These are phyloP conservation scores for Metschnikowia henanensis DNA, from an alignment of 805 yeast species.

Conservation along the genomic window DNA sequence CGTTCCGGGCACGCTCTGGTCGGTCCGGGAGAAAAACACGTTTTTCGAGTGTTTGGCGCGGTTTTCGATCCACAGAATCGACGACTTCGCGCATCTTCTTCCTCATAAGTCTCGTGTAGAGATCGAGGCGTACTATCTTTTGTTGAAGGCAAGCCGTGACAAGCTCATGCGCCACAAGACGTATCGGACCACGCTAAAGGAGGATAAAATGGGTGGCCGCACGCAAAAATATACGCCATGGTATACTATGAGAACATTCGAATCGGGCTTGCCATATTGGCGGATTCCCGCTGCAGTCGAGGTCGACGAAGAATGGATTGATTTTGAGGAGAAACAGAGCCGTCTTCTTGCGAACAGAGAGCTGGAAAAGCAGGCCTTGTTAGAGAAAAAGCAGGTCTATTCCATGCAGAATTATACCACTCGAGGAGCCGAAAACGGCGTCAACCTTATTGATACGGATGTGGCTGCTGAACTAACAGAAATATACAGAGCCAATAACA, in stretches of 20 bases:
- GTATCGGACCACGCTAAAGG: not conserved
- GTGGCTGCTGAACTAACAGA: conserved; percentile 1
- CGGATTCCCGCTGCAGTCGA: conserved; percentile 56
- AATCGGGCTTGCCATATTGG: conserved; percentile 24
- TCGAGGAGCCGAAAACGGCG: not conserved
- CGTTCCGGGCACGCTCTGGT: conserved; percentile 45
- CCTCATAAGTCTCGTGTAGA: conserved; percentile 45
- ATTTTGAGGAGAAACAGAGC: conserved; percentile 45
- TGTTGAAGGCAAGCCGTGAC: conserved; percentile 30
- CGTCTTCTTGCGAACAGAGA: conserved; percentile 24
- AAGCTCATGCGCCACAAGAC: conserved; percentile 20
- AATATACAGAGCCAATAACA: conserved; percentile 11
- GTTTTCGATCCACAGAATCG: conserved; percentile 48
- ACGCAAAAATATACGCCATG: not conserved
- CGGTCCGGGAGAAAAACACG: conserved; percentile 45
- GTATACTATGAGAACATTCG: conserved; percentile 3
- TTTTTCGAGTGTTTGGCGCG: conserved; percentile 53
- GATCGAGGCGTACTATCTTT: conserved; percentile 44
- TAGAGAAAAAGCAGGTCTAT: not conserved
- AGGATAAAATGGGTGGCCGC: not conserved
- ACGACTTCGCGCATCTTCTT: conserved; percentile 37
- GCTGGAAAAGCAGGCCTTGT: not conserved
- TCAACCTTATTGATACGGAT: conserved; percentile 4
- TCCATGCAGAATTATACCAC: not conserved
- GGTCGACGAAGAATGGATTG: conserved; percentile 43